Evolutionary conservation across 2,329 filamentous ascomycete genomes (phyloP).

Genomic region (Ceratocystis destructans): DNA sequence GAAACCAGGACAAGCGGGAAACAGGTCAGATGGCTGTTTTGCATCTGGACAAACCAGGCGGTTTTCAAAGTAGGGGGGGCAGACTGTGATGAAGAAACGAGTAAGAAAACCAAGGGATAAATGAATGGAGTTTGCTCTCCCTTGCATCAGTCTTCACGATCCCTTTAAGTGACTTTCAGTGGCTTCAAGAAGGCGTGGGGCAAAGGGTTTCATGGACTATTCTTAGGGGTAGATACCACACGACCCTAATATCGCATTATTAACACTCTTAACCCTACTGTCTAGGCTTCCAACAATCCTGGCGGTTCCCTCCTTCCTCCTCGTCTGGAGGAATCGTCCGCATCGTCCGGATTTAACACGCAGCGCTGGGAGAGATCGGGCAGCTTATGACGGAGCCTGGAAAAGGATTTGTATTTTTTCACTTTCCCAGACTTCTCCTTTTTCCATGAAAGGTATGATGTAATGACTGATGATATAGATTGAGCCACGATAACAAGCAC

Average conservation of each 20-base stretch:
- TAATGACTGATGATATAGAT: too few relatives aligned
- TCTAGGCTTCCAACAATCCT: neutral
- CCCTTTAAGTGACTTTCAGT: neutral
- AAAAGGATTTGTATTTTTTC: neutral
- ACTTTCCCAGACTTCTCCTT: too few relatives aligned
- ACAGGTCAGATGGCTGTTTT: neutral
- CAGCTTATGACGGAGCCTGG: neutral
- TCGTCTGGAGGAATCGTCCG: neutral
- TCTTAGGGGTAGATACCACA: neutral
- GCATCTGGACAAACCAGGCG: neutral
- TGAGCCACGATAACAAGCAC: too few relatives aligned
- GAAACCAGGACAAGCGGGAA: neutral
- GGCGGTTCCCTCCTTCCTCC: neutral
- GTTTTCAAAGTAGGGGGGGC: neutral
- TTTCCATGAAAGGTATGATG: too few relatives aligned
- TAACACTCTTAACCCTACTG: neutral
- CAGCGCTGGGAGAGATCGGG: neutral
- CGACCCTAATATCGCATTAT: neutral
- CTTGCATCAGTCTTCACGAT: neutral
- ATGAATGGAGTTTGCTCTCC: neutral
- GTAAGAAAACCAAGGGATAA: neutral
- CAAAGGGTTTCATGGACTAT: slow-evolving; percentile 5
- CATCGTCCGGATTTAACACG: neutral
- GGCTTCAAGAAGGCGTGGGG: neutral
- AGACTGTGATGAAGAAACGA: neutral